Evolutionary conservation across 441 rosid genomes (phyloP), one percentile per base, ranked within the genome.

Genomic region (Erodium moschatum): DNA sequence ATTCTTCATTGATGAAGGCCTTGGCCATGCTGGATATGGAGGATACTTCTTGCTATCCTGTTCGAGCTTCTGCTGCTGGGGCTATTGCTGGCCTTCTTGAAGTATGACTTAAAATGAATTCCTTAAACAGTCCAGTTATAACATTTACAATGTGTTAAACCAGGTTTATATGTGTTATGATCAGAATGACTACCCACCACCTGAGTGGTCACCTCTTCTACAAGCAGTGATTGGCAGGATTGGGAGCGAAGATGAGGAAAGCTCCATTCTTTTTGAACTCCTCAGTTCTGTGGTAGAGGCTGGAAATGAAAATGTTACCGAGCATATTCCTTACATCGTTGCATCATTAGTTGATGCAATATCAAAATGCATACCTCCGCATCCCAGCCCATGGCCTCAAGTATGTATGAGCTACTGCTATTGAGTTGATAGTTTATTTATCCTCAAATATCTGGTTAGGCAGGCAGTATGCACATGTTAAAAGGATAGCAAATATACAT

Each of bases 161-260:
- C 60, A 9, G 52, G 48, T 70, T 70, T 61, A 8, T 75, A 65
- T 73, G 35, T 80, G 63, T 64, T 64, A 67, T 70, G 60, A 67
- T 70, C 87, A 91, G 97, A 86, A 85, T 78, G 91, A 85, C 76
- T 89, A 85, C 83, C 78, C 64, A 24, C 96, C 96, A 62, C 92
- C 91, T 66, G 87, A 86, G 75, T 91, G 94, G 96, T 72, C 81
- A 76, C 92, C 88, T 67, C 84, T 91, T 77, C 88, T 91, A 78
- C 89, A 85, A 81, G 83, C 82, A 79, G 79, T 87, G 71, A 80
- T 84, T 77, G 81, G 86, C 72, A 82, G 88, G 70, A 83, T 91
- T 80, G 88, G 85, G 71, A 74, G 71, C 70, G 92, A 86, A 67
- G 92, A 86, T 60, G 91, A 86, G 69, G 96, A 87, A 77, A 85